Percentiles rank a stretch among this genome's conserved stretches.
phyloP scores from a whole-genome alignment of 108 stramenopile species.

The Licmophora abbreviata region DNA sequence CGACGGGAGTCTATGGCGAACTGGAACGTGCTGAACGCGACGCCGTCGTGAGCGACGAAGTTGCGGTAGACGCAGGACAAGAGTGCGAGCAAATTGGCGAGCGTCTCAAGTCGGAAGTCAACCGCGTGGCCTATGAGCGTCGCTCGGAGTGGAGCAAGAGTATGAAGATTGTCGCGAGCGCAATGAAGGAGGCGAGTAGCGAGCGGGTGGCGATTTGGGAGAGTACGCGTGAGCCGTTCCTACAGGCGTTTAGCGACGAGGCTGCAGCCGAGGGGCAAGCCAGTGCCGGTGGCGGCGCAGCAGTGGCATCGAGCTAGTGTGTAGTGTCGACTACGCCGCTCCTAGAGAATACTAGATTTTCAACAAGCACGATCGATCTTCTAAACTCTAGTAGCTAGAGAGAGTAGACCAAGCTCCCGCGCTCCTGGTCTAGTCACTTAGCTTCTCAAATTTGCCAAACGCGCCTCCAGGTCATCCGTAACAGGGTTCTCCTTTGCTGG shows the following conservation, averaged over 20 bases:
- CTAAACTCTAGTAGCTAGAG: no score
- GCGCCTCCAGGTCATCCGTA: constrained; percentile 71
- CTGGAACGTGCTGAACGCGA: constrained; percentile 49
- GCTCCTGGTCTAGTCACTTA: no score
- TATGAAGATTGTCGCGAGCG: constrained; percentile 59
- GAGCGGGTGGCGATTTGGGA: constrained; percentile 79
- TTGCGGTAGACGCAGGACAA: constrained; percentile 41
- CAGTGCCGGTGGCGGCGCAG: no score
- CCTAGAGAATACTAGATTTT: no score
- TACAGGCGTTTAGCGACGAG: constrained; percentile 19
- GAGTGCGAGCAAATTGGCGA: constrained; percentile 72
- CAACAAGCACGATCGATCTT: no score
- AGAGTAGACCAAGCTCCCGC: no score
- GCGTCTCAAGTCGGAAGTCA: constrained; percentile 63
- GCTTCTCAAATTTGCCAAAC: constrained; percentile 74
- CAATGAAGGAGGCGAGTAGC: constrained; percentile 61
- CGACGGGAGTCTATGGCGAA: constrained; percentile 29
- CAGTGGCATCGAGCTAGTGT: no score
- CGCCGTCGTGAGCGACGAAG: constrained; percentile 48
- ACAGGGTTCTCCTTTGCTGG: constrained; percentile 24
- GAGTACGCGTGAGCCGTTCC: constrained; percentile 28
- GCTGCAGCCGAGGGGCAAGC: no score
- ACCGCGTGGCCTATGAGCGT: constrained; percentile 49
- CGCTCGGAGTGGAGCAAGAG: constrained; percentile 59
- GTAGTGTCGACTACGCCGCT: no score